phyloP scores from a whole-genome alignment of 768 basidiomycete genomes.

The Tylopilus balloui region DNA sequence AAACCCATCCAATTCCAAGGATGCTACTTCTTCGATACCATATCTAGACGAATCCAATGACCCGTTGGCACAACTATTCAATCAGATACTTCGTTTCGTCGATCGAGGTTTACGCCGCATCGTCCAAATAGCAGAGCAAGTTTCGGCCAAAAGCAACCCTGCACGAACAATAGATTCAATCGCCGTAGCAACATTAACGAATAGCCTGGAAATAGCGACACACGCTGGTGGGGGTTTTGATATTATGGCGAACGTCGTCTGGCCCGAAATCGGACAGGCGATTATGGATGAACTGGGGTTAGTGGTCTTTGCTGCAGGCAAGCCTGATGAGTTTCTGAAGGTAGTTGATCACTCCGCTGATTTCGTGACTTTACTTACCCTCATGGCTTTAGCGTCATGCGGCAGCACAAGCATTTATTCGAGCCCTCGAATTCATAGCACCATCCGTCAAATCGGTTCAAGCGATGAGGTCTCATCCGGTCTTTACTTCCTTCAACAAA shows the following conservation, averaged over 20 bases:
- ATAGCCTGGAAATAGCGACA: slow-evolving; percentile 2
- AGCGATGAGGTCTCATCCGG: slow-evolving; percentile 66
- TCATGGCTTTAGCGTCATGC: slow-evolving; percentile 64
- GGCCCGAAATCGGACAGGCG: slow-evolving; percentile 76
- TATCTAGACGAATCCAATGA: slow-evolving; percentile 65
- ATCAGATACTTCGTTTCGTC: slow-evolving; percentile 75
- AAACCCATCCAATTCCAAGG: slow-evolving; percentile 35
- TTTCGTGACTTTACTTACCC: neutral
- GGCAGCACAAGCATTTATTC: slow-evolving; percentile 77
- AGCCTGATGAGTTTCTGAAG: slow-evolving; percentile 85
- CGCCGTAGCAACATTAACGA: neutral
- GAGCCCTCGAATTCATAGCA: slow-evolving; percentile 75
- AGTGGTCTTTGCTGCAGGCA: slow-evolving; percentile 85
- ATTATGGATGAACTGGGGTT: slow-evolving; percentile 83
- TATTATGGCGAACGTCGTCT: slow-evolving; percentile 83
- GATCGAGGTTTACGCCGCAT: slow-evolving; percentile 69
- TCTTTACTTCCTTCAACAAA: slow-evolving; percentile 68
- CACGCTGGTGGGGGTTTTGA: slow-evolving; percentile 52
- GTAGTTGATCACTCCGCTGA: slow-evolving; percentile 38
- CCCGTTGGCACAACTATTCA: slow-evolving; percentile 73
- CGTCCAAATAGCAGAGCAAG: slow-evolving; percentile 72
- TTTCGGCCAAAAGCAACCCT: slow-evolving; percentile 46
- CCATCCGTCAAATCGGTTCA: slow-evolving; percentile 69
- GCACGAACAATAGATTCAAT: slow-evolving; percentile 14
- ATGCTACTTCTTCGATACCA: slow-evolving; percentile 35